Conservation (phyloP, 441 rosid genomes). For the Syzygium malaccense region DNA sequence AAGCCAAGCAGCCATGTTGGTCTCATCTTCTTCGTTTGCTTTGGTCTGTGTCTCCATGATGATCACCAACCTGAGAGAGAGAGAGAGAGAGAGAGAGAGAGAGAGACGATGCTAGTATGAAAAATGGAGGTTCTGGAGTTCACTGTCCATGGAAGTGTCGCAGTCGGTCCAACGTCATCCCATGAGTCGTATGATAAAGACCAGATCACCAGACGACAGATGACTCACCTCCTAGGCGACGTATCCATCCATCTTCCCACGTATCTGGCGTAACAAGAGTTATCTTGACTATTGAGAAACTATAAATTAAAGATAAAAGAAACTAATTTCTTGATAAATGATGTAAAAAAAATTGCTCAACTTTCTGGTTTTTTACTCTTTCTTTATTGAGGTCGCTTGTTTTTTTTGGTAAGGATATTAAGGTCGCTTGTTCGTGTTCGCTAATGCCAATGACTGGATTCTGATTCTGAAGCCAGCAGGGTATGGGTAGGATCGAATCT, state of each 20-base stretch:
- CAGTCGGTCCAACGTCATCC: background rate
- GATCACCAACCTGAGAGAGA: background rate
- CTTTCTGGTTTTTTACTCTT: background rate
- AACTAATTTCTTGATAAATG: background rate
- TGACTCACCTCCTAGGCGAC: background rate
- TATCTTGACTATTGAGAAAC: background rate
- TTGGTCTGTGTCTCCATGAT: background rate
- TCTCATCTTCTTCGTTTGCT: constrained; percentile 37
- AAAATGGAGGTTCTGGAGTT: background rate
- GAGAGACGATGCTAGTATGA: background rate
- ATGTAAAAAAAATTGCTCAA: background rate
- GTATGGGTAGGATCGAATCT: background rate
- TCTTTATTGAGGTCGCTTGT: background rate
- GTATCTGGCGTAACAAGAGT: background rate
- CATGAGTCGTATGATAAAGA: background rate
- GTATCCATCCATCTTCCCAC: background rate
- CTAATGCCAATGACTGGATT: background rate
- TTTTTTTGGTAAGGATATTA: background rate
- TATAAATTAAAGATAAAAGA: background rate
- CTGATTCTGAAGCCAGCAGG: background rate
- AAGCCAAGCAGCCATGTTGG: constrained; percentile 95
- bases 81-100: background rate
- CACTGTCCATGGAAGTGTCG: background rate
- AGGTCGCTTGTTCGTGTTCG: background rate
- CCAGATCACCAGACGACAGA: background rate